Conservation (phyloP, 257 asterid species). For the Solanum chaucha region DNA sequence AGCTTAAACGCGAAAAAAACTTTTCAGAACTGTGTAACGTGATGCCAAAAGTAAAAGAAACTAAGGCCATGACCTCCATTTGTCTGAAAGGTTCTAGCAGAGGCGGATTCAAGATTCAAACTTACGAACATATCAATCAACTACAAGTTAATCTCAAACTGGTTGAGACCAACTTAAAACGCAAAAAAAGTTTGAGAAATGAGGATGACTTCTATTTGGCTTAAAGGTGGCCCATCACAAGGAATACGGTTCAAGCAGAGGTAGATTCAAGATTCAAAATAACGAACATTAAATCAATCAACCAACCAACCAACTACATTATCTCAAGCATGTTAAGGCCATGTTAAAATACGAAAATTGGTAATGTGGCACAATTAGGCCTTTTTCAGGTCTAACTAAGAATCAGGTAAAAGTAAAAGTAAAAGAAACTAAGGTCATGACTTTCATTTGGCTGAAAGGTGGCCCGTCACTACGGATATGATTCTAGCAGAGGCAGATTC, state of each 20-base stretch:
- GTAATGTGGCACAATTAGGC: background rate
- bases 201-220: background rate
- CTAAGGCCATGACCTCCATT: background rate
- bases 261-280: background rate
- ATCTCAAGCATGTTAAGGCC: background rate
- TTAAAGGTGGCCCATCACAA: background rate
- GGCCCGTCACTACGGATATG: background rate
- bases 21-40: background rate
- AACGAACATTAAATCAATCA: background rate
- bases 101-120: background rate
- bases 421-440: background rate
- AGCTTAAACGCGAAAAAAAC: background rate
- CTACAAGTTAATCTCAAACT: background rate
- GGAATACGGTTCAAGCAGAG: background rate
- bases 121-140: background rate
- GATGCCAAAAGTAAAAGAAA: background rate
- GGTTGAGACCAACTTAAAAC: background rate
- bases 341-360: too few species aligned
- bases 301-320: background rate
- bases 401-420: background rate
- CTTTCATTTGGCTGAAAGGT: background rate
- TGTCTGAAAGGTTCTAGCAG: background rate
- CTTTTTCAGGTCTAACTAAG: background rate
- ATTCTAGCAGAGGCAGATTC: background rate
- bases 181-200: background rate